phyloP scores from a whole-genome alignment of 371 early-diverging fungal species.

The Capniomyces stellatus region DNA sequence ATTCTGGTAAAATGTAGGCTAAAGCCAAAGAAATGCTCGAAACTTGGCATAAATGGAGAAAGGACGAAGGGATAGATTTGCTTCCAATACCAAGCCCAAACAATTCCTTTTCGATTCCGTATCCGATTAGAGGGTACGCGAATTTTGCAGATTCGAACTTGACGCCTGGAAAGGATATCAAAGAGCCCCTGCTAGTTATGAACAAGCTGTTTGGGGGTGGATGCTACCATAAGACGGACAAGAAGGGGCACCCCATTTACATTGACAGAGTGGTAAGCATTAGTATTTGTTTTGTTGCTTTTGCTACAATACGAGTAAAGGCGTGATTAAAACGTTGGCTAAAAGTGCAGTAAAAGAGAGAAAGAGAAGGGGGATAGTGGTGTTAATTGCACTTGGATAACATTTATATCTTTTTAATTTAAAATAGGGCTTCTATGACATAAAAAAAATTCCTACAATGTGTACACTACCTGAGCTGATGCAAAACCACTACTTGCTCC shows the following conservation, averaged over 20 bases:
- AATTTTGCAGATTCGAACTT: conserved; percentile 48
- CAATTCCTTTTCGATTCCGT: conserved; percentile 45
- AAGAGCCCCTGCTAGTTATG: conserved; percentile 45
- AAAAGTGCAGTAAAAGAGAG: too few relatives aligned
- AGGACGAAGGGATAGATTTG: conserved; percentile 39
- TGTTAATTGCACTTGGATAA: too few relatives aligned
- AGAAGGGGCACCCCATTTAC: conserved; percentile 57
- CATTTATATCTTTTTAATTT: too few relatives aligned
- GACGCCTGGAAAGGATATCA: conserved; percentile 32
- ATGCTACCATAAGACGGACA: conserved; percentile 63
- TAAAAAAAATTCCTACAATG: conserved; percentile 46
- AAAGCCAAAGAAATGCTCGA: conserved; percentile 45
- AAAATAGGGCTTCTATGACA: conserved; percentile 32
- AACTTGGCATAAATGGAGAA: conserved; percentile 51
- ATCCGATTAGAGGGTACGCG: conserved; percentile 50
- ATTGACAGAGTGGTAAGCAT: conserved; percentile 51
- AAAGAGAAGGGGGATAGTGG: too few relatives aligned
- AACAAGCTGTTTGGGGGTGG: conserved; percentile 59
- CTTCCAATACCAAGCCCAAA: conserved; percentile 41
- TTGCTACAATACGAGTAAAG: too few relatives aligned
- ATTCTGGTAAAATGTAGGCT: conserved; percentile 19
- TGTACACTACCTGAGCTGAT: conserved; percentile 41
- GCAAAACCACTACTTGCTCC: conserved; percentile 53
- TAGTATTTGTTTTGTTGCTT: too few relatives aligned
- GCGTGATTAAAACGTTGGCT: too few relatives aligned